Evolutionary conservation across 148 eudicot species (phyloP), one percentile per base, ranked within the genome.

Genomic region (Fagopyrum esculentum): DNA sequence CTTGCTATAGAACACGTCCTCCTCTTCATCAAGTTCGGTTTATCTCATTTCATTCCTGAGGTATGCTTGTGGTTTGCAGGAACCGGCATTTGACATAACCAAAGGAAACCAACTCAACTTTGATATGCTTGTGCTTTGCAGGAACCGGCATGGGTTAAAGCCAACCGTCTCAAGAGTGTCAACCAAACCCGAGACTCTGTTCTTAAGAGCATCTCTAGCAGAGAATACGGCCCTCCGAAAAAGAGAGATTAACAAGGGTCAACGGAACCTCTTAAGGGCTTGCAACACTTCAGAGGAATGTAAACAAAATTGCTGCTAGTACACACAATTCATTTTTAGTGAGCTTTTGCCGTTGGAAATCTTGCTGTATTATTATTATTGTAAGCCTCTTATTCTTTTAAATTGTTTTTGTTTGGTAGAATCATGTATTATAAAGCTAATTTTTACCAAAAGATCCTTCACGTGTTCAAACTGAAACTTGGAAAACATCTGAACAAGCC

Each of bases 71-170:
- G 26, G 26, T 22, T 22, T 22, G 26, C 26, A 22, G 26, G 26
- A 22, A 22, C 26, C 26, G 0, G 26, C 40, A 35, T 35, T 35
- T 35, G 40, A 35, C 40, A 35, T 1, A 35, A 35, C 40, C 2
- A 0, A 1, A 35, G 3, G 1, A 35, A 35, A 35, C 0, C n/a
- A 7, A 12, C 46, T 4, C 26, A 66, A 52, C 0, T 52, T 13
- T 3, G 3, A 2, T 15, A 5, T 13, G n/a, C 22, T 3, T 57
- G 63, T 7, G 46, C 10, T 17, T 74, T 54, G 46, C 75, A 94
- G 98, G 98, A 93, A 80, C 98, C 97, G 9, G 93, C 87, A 46
- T 94, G 98, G 98, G 93, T 94, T 2, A 89, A 84, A 86, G 97
- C 95, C 4, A 83, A 83, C 29, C 85, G 98, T 6, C 79, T 84